Base-by-base conservation (phyloP, 805 yeast genomes). In the Zygoascus bituminiphila region DNA sequence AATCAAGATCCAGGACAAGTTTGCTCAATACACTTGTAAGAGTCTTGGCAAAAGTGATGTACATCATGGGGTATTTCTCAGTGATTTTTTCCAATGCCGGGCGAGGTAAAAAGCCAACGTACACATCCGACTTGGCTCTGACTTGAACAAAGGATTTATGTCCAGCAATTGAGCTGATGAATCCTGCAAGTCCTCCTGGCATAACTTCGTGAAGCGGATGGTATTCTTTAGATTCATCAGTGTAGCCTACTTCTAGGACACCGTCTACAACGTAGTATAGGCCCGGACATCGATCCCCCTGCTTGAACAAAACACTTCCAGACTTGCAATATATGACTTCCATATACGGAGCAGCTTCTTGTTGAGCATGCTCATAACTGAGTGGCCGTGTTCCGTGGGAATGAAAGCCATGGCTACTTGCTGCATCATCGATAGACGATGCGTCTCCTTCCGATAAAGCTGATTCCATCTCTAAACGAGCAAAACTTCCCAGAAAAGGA, bases 111-210 rank as follows among this genome's bases (percentile, higher is more conserved):
- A 81, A 79, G 0, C 93, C 98, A 2, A 81, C 82, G 49, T 84
- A 84, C 1, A 74, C 73, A 43, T 78, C 79, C 0, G 77, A 66
- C 2, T 76, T 71, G 0, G 95, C 84, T 37, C 66, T 73, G 5
- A 89, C 76, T 19, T 80, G 77, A 2, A 82, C 88, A 57, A 88
- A 78, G 0, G 97, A 86, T 50, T 81, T 78, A 53, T 83, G 79
- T 0, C 95, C 93, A 8, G 88, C 75, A 14, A 89, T 64, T 0
- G 94, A 76, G 3, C 95, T 87, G 42, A 91, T 63, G 60, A 86
- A 91, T 0, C 98, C 98, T 0, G 91, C 94, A 14, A 91, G 63
- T 3, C 93, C 93, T 5, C 97, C 97, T 1, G 82, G 71, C 14
- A 73, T 67, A 1, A 88, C 80, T 0, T 79, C 74, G 55, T 81